Conservation (phyloP, 345 rosid species). For the Alliaria petiolata region DNA sequence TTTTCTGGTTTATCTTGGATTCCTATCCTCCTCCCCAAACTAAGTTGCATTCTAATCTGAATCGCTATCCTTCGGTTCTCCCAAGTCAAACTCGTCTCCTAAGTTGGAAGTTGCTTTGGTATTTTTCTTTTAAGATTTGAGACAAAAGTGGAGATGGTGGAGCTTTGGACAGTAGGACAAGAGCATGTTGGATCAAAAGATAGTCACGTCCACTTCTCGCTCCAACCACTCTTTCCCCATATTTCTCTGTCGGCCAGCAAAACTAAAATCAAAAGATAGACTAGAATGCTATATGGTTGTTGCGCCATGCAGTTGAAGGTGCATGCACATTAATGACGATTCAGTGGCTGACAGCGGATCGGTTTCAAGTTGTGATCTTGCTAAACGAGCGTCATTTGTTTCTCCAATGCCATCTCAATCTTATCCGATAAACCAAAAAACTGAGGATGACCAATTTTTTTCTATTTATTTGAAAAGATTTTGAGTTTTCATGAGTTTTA, state of each 20-base stretch:
- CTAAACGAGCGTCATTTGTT: slow-evolving; percentile 5
- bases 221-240: background rate
- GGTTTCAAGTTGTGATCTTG: slow-evolving; percentile 20
- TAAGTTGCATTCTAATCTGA: too few relatives aligned
- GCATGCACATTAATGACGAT: background rate
- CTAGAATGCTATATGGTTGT: too few relatives aligned
- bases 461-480: background rate
- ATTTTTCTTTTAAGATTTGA: too few relatives aligned
- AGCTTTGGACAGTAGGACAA: too few relatives aligned
- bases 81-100: too few relatives aligned
- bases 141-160: background rate
- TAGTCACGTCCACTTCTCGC: background rate
- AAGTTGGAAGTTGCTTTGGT: too few relatives aligned
- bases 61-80: too few relatives aligned
- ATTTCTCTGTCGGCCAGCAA: background rate
- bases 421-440: slow-evolving; percentile 4
- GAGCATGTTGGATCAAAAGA: background rate
- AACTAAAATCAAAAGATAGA: too few relatives aligned
- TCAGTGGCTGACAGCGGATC: slow-evolving; percentile 11
- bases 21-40: too few relatives aligned
- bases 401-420: slow-evolving; percentile 12
- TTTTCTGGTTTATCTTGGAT: too few relatives aligned
- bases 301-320: slow-evolving; percentile 24
- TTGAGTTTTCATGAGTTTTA: too few relatives aligned
- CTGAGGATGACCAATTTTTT: background rate